Evolutionary conservation across 1,139 yeast species (phyloP).

Genomic region (Diutina neorugosa): DNA sequence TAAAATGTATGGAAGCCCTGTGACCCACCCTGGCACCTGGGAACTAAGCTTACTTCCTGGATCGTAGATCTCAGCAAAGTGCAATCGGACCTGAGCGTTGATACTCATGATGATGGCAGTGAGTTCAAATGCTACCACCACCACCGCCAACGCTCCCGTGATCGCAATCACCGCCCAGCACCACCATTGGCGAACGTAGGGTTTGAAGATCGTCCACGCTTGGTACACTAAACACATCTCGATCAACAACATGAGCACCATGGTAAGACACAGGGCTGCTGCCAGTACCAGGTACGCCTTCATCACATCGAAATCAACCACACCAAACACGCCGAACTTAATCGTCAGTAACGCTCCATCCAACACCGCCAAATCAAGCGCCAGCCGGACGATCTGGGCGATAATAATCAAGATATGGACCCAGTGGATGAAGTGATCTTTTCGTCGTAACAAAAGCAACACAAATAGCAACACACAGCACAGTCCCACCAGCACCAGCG

Average conservation of each 20-base stretch:
- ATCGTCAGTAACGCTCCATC: not conserved
- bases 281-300: not conserved
- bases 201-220: not conserved
- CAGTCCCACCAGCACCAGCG: conserved; percentile 1
- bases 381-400: not conserved
- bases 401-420: not conserved
- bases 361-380: not conserved
- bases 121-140: not conserved
- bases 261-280: not conserved
- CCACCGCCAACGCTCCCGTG: not conserved
- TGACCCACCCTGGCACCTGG: not conserved
- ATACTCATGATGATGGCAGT: not conserved
- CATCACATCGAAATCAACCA: not conserved
- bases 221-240: not conserved
- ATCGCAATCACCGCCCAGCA: not conserved
- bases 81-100: not conserved
- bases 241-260: not conserved
- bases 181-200: not conserved
- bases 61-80: not conserved
- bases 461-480: not conserved
- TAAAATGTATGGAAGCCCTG: conserved; percentile 42
- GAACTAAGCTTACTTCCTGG: not conserved
- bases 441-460: not conserved
- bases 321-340: not conserved
- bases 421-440: not conserved